A percentile compares a stretch with the other conserved stretches of the same genome.
Evolutionary conservation across 192 early-diverging fungal species (phyloP).

Genomic region (Gonapodya prolifera): DNA sequence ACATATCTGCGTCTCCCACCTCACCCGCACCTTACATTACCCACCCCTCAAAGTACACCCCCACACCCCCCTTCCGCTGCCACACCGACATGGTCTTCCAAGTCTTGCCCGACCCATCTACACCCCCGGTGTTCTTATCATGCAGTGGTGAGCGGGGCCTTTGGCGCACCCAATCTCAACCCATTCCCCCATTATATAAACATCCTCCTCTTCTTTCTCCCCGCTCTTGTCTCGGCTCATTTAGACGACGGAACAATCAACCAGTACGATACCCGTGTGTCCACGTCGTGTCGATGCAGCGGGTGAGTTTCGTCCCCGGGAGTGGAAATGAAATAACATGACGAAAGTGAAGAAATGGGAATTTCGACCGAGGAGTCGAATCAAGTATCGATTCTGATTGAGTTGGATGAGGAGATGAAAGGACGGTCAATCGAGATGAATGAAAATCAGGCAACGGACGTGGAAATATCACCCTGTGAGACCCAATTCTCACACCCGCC

Average conservation of each 20-base stretch:
- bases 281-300: conserved; percentile 20
- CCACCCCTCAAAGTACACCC: background rate
- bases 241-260: conserved; percentile 28
- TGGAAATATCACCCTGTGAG: background rate
- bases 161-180: background rate
- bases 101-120: conserved; percentile 28
- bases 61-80: conserved; percentile 21
- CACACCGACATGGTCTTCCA: conserved; percentile 28
- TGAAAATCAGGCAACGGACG: background rate
- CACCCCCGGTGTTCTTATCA: conserved; percentile 29
- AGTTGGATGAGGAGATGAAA: no score
- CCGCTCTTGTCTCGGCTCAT: background rate
- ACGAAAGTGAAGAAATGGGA: background rate
- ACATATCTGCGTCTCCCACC: background rate
- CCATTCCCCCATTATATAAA: background rate
- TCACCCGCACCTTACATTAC: background rate
- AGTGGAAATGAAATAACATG: background rate
- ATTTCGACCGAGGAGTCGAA: background rate
- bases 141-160: conserved; percentile 8
- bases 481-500: background rate
- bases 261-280: conserved; percentile 26
- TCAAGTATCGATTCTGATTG: background rate
- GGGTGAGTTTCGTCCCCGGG: background rate
- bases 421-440: no score
- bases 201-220: background rate